These are phyloP conservation scores for Entomortierella chlamydospora DNA, from an alignment of 192 early-diverging fungal species.

Conservation along the genomic window DNA sequence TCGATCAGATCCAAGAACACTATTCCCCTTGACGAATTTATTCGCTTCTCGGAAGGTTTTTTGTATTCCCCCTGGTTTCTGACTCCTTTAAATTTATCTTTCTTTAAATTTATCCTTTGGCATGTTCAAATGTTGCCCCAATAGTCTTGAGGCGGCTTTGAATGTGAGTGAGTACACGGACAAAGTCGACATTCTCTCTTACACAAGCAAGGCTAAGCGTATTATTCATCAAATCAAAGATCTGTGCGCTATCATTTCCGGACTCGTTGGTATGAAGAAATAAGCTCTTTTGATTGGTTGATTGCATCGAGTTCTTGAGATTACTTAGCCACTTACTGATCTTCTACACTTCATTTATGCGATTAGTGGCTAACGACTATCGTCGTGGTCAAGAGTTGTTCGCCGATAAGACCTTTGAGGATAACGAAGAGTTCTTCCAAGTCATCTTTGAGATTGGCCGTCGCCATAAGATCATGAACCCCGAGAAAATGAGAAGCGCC, in stretches of 20 bases:
- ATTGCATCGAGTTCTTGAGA: too few relatives aligned
- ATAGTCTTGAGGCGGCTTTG: constrained; percentile 89
- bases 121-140: not conserved
- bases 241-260: constrained; percentile 94
- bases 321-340: too few relatives aligned
- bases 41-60: not conserved
- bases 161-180: constrained; percentile 76
- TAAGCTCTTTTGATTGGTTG: too few relatives aligned
- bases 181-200: constrained; percentile 74
- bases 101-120: not conserved
- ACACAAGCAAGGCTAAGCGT: constrained; percentile 86
- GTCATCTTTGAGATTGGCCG: constrained; percentile 76
- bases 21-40: not conserved
- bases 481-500: constrained; percentile 95
- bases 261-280: constrained; percentile 73
- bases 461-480: constrained; percentile 93
- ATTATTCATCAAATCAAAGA: constrained; percentile 96
- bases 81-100: too few relatives aligned
- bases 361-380: constrained; percentile 77
- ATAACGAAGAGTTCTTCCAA: constrained; percentile 86
- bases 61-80: constrained; percentile 1
- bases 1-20: constrained; percentile 8
- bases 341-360: not conserved
- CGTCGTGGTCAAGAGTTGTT: constrained; percentile 85
- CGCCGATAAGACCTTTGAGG: constrained; percentile 70